Evolutionary conservation across 2,329 filamentous ascomycete species (phyloP), one percentile per base, ranked within the genome.

Genomic region (Pezicula carpinea): DNA sequence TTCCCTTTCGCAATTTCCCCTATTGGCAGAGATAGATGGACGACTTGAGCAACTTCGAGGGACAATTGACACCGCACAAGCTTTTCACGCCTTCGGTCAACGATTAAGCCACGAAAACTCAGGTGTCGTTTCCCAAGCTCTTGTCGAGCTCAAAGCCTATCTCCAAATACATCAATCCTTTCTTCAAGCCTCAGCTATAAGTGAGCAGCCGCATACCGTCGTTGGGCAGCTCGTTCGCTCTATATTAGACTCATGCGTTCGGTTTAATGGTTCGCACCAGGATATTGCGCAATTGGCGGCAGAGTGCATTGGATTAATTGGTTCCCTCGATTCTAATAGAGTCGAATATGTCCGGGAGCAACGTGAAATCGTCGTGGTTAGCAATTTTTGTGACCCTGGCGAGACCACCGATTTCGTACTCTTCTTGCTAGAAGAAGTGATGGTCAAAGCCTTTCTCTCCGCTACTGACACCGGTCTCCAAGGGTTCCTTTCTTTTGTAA

Each of bases 401-500:
- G 92, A 99, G 64, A 87, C 85, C 1, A 84, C 89, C 14, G 83
- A 93, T 52, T 99, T 97, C 65, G 81, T 89, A 6, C 74, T 93
- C 34, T 90, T 91, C 59, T 75, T 96, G 39, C 74, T 99, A 14
- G 85, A 96, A 59, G 79, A 95, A 61, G 85, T 96, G 6, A 72
- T 99, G 10, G 89, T 97, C 21, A 90, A 91, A 51, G 86, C 91
- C 1, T 99, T 99, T 61, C 73, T 95, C 36, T 95, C 92, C 1
- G 87, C 89, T 1, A 93, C 87, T 0, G 95, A 96, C 63, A 87
- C 90, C 2, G 84, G 82, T 54, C 77, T 90, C 5, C 93, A 97
- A 65, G 91, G 90, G 0, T 96, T 95, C 62, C 75, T 99, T 15
- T 92, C 92, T 1, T 99, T 87, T 66, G 88, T 86, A 2, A 96